These are phyloP conservation scores for Kluyveromyces lactis DNA, from an alignment of 805 yeast genomes.

Conservation along the genomic window DNA sequence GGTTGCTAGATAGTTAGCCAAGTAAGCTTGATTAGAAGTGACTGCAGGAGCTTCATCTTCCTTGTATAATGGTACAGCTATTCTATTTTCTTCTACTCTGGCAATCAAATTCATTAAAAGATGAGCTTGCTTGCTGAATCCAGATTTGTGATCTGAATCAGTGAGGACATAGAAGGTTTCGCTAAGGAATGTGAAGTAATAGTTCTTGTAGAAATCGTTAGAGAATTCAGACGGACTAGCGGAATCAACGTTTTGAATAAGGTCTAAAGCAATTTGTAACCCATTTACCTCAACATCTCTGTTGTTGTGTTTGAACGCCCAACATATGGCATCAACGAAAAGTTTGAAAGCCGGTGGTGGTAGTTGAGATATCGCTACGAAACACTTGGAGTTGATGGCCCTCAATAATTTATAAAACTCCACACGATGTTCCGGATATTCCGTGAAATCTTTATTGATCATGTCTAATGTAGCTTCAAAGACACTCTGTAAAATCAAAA, in stretches of 20 bases:
- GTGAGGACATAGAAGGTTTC: slow-evolving; percentile 92
- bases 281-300: slow-evolving; percentile 95
- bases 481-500: slow-evolving; percentile 77
- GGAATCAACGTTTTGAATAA: slow-evolving; percentile 75
- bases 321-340: slow-evolving; percentile 85
- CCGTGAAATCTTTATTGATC: slow-evolving; percentile 93
- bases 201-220: slow-evolving; percentile 78
- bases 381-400: slow-evolving; percentile 77
- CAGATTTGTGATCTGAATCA: slow-evolving; percentile 96
- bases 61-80: slow-evolving; percentile 69
- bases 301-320: slow-evolving; percentile 98
- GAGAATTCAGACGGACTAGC: slow-evolving; percentile 65
- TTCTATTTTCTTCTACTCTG: slow-evolving; percentile 67
- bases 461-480: slow-evolving; percentile 91
- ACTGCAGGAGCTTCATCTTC: slow-evolving; percentile 81
- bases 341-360: slow-evolving; percentile 90
- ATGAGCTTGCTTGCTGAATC: slow-evolving; percentile 81
- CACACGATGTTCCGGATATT: slow-evolving; percentile 95
- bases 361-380: slow-evolving; percentile 76
- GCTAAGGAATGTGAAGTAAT: slow-evolving; percentile 78
- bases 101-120: slow-evolving; percentile 77
- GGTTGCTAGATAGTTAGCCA: slow-evolving; percentile 73
- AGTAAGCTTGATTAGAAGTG: slow-evolving; percentile 67
- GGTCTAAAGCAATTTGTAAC: slow-evolving; percentile 70
- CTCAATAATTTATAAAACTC: slow-evolving; percentile 87